Percentiles rank a stretch among this genome's conserved stretches.
phyloP scores from a whole-genome alignment of 805 yeast genomes.

The Crinitomyces ghanaensis region DNA sequence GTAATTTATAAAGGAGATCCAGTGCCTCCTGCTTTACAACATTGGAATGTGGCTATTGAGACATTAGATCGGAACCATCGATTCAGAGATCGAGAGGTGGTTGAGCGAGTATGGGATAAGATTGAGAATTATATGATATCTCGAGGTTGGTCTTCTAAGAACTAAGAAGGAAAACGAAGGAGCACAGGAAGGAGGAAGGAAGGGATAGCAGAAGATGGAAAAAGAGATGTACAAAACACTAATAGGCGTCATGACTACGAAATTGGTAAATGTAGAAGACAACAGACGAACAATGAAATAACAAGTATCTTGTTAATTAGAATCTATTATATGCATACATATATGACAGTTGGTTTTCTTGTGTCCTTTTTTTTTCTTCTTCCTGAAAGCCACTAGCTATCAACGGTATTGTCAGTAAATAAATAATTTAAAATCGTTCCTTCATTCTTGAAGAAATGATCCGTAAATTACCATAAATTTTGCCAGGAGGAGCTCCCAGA shows the following conservation, averaged over 20 bases:
- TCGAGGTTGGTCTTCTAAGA: conserved; percentile 40
- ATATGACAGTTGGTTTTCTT: no score
- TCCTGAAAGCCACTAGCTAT: no score
- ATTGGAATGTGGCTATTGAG: conserved; percentile 82
- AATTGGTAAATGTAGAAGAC: conserved; percentile 4
- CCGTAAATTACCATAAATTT: conserved; percentile 93
- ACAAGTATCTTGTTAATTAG: no score
- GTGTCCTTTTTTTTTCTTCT: no score
- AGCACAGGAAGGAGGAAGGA: no score
- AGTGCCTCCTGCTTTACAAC: conserved; percentile 59
- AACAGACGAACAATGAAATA: no score
- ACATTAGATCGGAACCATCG: conserved; percentile 71
- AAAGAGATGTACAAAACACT: no score
- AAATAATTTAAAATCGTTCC: conserved; percentile 75
- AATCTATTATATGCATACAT: no score
- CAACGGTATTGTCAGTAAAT: no score
- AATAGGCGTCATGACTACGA: no score
- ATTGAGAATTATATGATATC: conserved; percentile 62
- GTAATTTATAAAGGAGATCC: conserved; percentile 68
- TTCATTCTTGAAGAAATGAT: conserved; percentile 95
- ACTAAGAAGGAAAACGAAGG: no score
- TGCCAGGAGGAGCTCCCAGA: conserved; percentile 97
- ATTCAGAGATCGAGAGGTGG: conserved; percentile 80
- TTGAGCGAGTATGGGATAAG: conserved; percentile 73
- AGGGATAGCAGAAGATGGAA: no score